Base-by-base conservation (phyloP, 2,329 filamentous ascomycete species). In the Pseudocercospora cruenta region DNA sequence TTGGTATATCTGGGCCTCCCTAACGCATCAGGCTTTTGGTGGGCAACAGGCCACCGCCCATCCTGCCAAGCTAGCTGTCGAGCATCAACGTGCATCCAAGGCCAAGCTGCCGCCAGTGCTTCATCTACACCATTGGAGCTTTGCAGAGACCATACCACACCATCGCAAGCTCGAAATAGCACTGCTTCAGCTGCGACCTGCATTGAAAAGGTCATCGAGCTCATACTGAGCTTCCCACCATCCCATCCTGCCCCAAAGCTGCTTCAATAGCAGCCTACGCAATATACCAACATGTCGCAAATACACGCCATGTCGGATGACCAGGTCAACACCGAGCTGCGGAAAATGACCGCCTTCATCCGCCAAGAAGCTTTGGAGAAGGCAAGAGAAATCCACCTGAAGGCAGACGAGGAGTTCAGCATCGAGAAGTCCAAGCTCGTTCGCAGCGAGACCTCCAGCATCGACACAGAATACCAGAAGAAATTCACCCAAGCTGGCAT, bases 261-360 rank as follows among this genome's bases (percentile, higher is more conserved):
- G 65, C 64, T 31, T 43, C 36, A 49, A 53, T 36, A 64, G 62
- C 66, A 67, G 55, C 65, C 57, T 58, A 26, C 43, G 58, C 54
- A 60, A 49, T 60, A 59, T 49, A 59, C 60, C 86, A 90, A 82
- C 80, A 97, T 97, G 93, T 95, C 93, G 82, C 91, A 93, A 86
- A 85, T 88, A 72, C 93, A 97, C 90, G 91, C 93, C 81, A 91
- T 98, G 84, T 97, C 94, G 83, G 94, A 97, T 87, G 93, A 96
- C 84, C 80, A 98, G 93, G 95, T 99, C 87, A 90, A 92, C 83
- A 90, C 92, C 83, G 95, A 99, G 89, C 92, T 99, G 83, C 94
- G 92, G 87, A 99, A 99, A 88, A 99, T 99, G 95, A 98, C 95
- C 67, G 94, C 94, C 79, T 99, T 99, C 88, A 99, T 99, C 89